A percentile compares a stretch with the other conserved stretches of the same genome.
These are phyloP conservation scores for Neofusicoccum umdonicola DNA, from an alignment of 2,329 filamentous ascomycete genomes.

Conservation along the genomic window DNA sequence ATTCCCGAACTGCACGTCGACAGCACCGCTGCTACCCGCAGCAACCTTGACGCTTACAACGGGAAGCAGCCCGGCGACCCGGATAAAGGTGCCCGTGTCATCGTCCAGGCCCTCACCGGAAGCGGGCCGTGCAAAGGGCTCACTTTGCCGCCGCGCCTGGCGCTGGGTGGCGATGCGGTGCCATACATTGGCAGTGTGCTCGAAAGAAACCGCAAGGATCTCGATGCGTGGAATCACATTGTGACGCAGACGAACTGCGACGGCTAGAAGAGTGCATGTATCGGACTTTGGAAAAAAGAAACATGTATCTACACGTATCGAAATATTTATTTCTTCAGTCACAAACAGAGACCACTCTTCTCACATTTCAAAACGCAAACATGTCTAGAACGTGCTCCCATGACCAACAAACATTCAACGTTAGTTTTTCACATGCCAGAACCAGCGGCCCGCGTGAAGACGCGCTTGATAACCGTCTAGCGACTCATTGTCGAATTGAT, in stretches of 20 bases:
- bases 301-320: too few relatives aligned
- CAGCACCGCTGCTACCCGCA: conserved; percentile 30
- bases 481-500: too few relatives aligned
- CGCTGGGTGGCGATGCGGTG: not conserved
- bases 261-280: too few relatives aligned
- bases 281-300: too few relatives aligned
- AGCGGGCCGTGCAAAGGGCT: conserved; percentile 42
- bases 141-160: not conserved
- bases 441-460: too few relatives aligned
- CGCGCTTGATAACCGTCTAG: too few relatives aligned
- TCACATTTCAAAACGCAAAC: too few relatives aligned
- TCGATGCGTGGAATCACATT: not conserved
- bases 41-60: not conserved
- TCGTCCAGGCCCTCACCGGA: conserved; percentile 57
- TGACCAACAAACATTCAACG: too few relatives aligned
- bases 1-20: conserved; percentile 36
- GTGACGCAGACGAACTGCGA: conserved; percentile 19
- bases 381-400: too few relatives aligned
- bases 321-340: too few relatives aligned
- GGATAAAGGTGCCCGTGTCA: conserved; percentile 50
- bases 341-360: too few relatives aligned
- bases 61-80: conserved; percentile 54
- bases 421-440: too few relatives aligned
- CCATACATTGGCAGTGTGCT: not conserved
- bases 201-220: not conserved